Conservation (phyloP, 345 rosid species). For the Rhodamnia argentea region DNA sequence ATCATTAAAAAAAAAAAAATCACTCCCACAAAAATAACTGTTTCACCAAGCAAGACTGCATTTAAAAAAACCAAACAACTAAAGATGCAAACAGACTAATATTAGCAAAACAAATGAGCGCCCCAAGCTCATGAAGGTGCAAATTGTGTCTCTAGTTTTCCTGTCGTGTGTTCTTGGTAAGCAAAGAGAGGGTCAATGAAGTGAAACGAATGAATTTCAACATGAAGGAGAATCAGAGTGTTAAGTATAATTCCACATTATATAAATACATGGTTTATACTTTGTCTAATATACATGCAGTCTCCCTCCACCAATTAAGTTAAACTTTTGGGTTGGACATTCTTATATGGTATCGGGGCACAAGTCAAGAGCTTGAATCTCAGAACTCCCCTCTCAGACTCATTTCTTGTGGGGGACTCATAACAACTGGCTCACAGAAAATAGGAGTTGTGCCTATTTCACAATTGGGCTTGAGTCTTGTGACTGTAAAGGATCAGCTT, state of each 20-base stretch:
- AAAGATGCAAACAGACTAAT: background rate
- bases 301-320: background rate
- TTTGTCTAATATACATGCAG: background rate
- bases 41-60: background rate
- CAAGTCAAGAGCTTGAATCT: background rate
- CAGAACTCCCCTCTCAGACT: background rate
- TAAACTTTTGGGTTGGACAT: background rate
- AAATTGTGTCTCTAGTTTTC: background rate
- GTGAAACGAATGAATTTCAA: background rate
- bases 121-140: background rate
- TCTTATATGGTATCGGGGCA: background rate
- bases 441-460: background rate
- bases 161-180: background rate
- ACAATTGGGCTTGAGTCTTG: background rate
- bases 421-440: background rate
- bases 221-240: background rate
- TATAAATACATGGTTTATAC: background rate
- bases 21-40: background rate
- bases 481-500: background rate
- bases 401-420: background rate
- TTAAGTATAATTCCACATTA: background rate
- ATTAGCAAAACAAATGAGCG: background rate
- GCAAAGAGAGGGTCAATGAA: background rate
- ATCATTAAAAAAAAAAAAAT: background rate
- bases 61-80: background rate